Evolutionary conservation across 495 filamentous ascomycete genomes (phyloP), one percentile per base, ranked within the genome.

Genomic region (Aspergillus avenaceus): DNA sequence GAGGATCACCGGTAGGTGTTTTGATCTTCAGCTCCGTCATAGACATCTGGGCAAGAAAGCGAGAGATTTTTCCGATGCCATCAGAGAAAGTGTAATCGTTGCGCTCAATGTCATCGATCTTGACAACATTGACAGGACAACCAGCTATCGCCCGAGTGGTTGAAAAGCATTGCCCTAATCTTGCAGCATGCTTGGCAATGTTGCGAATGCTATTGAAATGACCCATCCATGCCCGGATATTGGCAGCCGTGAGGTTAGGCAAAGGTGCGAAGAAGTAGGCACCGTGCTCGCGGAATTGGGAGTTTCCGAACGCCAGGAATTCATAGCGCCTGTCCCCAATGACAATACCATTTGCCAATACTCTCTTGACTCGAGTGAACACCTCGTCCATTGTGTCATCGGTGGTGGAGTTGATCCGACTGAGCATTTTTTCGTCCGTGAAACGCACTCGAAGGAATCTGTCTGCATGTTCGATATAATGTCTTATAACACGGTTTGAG

Each of bases 221-320:
- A 2, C 95, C 93, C 91, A 97, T 97, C 88, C 88, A 90, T 5
- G 69, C 58, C n/a, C 92, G 85, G 46, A 99, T 97, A 44, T 82
- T 71, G 16, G 81, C 76, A 27, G 87, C 87, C 1, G 79, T 82
- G 6, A 88, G 47, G 47, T 77, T 60, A 2, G 80, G 66, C 2
- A 75, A 74, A 0, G 83, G 76, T 0, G 87, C 80, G 58, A 86
- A 96, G 66, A 99, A 95, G 56, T 92, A 97, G 1, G 91, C 91
- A 0, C 90, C 89, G 61, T 91, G 83, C 61, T 97, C 92, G 12
- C 93, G 82, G 49, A 99, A 87, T 55, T 97, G 93, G 0, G 92
- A 96, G 63, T 96, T 97, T 0, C 93, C 92, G 63, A 90, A 96
- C 5, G 95, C 92, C 19, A 99, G 82, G 55, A 96, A 97, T 59